Evolutionary conservation across 768 basidiomycete genomes (phyloP).

Genomic region (Leccinum boreale): DNA sequence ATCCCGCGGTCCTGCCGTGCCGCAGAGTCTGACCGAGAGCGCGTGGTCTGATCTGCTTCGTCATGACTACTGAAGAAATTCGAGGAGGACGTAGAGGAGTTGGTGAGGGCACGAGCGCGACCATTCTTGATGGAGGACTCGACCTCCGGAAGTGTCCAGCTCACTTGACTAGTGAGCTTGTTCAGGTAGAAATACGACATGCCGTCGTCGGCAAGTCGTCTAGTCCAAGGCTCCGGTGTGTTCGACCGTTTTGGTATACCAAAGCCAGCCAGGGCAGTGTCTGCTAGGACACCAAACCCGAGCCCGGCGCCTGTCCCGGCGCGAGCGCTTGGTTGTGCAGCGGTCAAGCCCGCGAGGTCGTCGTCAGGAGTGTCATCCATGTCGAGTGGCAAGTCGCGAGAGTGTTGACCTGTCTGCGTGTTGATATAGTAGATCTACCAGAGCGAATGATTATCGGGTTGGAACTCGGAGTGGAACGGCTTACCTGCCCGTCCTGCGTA

Average conservation of each 20-base stretch:
- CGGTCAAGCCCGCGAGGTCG: slow-evolving; percentile 56
- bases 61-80: slow-evolving; percentile 20
- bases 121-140: slow-evolving; percentile 27
- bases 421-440: slow-evolving; percentile 94
- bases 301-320: slow-evolving; percentile 52
- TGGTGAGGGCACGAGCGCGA: slow-evolving; percentile 32
- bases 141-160: slow-evolving; percentile 65
- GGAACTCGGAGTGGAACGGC: slow-evolving; percentile 21
- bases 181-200: slow-evolving; percentile 79
- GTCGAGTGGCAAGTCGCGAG: slow-evolving; percentile 81
- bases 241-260: slow-evolving; percentile 56
- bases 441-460: neutral
- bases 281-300: slow-evolving; percentile 38
- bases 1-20: slow-evolving; percentile 26
- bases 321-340: slow-evolving; percentile 54
- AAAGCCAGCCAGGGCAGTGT: slow-evolving; percentile 49
- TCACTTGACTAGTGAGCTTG: slow-evolving; percentile 59
- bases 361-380: slow-evolving; percentile 61
- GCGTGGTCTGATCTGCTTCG: slow-evolving; percentile 21
- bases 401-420: slow-evolving; percentile 78
- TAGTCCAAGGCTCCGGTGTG: slow-evolving; percentile 81
- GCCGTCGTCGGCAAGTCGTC: slow-evolving; percentile 78
- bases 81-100: slow-evolving; percentile 34
- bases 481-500: slow-evolving; percentile 77
- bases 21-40: slow-evolving; percentile 35